phyloP scores from a whole-genome alignment of 768 basidiomycete species.

The Tricholomella constricta region DNA sequence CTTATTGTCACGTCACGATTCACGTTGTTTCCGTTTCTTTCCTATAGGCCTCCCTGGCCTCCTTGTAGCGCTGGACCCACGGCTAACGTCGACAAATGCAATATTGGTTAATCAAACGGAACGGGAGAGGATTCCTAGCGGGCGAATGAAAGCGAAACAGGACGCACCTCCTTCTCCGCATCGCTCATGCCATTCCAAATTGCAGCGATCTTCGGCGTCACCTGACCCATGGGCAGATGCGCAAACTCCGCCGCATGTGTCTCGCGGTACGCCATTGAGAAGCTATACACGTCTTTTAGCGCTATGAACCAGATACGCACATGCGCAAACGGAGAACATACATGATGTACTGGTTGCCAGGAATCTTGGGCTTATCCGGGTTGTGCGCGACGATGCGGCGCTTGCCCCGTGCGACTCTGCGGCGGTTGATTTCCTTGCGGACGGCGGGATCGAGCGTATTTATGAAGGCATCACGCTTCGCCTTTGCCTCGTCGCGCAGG shows the following conservation, averaged over 20 bases:
- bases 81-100: background rate
- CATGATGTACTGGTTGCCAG: background rate
- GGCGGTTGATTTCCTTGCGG: slow-evolving; percentile 33
- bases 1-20: no score
- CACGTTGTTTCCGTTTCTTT: no score
- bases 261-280: background rate
- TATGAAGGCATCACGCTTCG: slow-evolving; percentile 30
- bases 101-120: background rate
- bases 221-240: slow-evolving; percentile 4
- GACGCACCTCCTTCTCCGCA: slow-evolving; percentile 32
- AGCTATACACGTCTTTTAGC: background rate
- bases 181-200: slow-evolving; percentile 33
- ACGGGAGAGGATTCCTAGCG: no score
- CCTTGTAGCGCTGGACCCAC: background rate
- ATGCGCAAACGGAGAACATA: background rate
- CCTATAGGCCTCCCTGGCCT: background rate
- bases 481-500: slow-evolving; percentile 17
- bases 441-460: slow-evolving; percentile 16
- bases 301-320: background rate
- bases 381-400: slow-evolving; percentile 9
- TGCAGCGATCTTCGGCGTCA: slow-evolving; percentile 18
- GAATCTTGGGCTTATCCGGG: background rate
- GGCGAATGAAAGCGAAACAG: background rate
- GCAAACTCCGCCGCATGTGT: background rate
- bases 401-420: slow-evolving; percentile 29